Evolutionary conservation across 495 filamentous ascomycete genomes (phyloP).

Genomic region (Podospora comata): DNA sequence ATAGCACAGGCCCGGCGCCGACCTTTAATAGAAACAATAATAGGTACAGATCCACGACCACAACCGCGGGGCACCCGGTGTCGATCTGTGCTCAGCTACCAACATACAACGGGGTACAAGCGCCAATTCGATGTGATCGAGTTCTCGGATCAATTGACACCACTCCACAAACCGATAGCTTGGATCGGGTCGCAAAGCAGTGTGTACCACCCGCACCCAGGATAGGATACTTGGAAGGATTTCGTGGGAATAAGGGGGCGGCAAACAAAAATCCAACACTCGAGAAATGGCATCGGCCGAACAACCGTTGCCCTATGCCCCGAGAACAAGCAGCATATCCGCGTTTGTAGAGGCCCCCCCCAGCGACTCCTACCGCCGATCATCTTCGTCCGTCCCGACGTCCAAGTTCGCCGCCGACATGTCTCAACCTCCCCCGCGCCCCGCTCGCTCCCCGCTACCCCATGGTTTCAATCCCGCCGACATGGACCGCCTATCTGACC

Average conservation of each 20-base stretch:
- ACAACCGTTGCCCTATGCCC: constrained; percentile 8
- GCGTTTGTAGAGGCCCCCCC: constrained; percentile 19
- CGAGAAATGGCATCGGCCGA: constrained; percentile 16
- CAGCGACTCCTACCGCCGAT: constrained; percentile 41
- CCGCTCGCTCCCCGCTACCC: constrained; percentile 53
- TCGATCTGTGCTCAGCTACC: not conserved
- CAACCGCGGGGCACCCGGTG: constrained; percentile 2
- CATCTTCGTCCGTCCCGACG: constrained; percentile 59
- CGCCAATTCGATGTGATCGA: not conserved
- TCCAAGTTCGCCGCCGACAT: constrained; percentile 52
- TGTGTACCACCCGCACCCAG: not conserved
- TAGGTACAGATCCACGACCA: not conserved
- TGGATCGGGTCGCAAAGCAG: constrained; percentile 3
- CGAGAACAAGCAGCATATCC: constrained; percentile 19
- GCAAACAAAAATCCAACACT: not conserved
- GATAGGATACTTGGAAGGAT: not conserved
- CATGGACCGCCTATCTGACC: constrained; percentile 49
- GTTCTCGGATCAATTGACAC: not conserved
- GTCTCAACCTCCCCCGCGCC: constrained; percentile 44
- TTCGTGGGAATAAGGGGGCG: not conserved
- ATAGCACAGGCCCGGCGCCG: constrained; percentile 4
- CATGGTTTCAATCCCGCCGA: constrained; percentile 34
- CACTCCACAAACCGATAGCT: constrained; percentile 1
- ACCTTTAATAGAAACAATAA: not conserved
- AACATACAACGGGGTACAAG: not conserved